phyloP scores from a whole-genome alignment of 192 early-diverging fungal species.

The Haplosporangium gracile region DNA sequence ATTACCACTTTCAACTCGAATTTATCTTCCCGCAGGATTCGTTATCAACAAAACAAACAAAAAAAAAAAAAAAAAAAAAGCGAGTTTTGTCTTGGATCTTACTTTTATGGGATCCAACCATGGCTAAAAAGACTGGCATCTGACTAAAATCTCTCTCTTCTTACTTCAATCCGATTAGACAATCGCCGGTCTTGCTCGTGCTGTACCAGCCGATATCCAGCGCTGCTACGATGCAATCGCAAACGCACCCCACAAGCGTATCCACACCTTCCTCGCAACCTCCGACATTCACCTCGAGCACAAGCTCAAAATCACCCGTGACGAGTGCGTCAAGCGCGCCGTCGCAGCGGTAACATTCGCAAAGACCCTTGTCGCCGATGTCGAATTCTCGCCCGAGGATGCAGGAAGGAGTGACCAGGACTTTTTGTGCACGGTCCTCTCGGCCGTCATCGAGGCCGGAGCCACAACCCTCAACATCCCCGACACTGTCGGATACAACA shows the following conservation, averaged over 20 bases:
- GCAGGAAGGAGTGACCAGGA: slow-evolving; percentile 91
- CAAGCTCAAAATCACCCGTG: slow-evolving; percentile 92
- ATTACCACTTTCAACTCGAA: no score
- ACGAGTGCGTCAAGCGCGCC: slow-evolving; percentile 88
- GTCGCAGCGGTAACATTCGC: slow-evolving; percentile 85
- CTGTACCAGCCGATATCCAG: slow-evolving; percentile 87
- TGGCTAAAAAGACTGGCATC: neutral
- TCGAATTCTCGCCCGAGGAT: slow-evolving; percentile 98
- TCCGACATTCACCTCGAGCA: slow-evolving; percentile 96
- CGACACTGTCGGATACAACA: slow-evolving; percentile 98
- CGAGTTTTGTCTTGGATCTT: neutral
- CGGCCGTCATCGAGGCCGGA: slow-evolving; percentile 88
- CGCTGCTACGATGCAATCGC: slow-evolving; percentile 91
- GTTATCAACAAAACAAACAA: neutral
- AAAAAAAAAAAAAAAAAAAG: neutral
- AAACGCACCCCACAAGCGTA: slow-evolving; percentile 87
- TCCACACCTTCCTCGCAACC: slow-evolving; percentile 96
- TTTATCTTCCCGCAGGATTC: neutral
- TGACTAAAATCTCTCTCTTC: neutral
- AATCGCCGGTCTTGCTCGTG: slow-evolving; percentile 92
- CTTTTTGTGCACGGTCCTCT: slow-evolving; percentile 88
- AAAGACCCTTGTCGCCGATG: slow-evolving; percentile 83
- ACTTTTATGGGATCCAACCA: neutral
- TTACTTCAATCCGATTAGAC: slow-evolving; percentile 57
- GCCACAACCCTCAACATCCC: slow-evolving; percentile 97